phyloP scores from a whole-genome alignment of 331 rosid genomes.

The Acacia pycnantha region DNA sequence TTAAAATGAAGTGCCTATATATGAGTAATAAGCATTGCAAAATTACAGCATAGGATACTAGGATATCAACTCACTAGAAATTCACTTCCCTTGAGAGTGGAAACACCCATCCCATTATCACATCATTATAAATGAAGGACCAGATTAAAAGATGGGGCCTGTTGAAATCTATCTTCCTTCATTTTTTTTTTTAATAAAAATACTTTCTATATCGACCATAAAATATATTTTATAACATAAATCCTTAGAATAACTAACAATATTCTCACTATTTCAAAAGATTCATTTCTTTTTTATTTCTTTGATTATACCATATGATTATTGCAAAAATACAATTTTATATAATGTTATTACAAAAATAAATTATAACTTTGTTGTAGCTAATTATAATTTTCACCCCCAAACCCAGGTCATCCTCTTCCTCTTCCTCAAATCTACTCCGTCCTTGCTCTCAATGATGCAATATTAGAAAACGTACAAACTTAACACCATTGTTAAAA shows the following conservation, averaged over 20 bases:
- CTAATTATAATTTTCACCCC: neutral
- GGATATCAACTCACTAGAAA: neutral
- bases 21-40: neutral
- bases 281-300: neutral
- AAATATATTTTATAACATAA: too few species aligned
- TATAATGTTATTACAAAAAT: neutral
- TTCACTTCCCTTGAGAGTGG: neutral
- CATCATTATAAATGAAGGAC: neutral
- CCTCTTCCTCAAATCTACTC: neutral
- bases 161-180: neutral
- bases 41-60: neutral
- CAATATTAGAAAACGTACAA: neutral
- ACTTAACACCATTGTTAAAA: neutral
- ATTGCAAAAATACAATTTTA: neutral
- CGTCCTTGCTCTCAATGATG: neutral
- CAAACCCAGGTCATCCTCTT: neutral
- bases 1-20: neutral
- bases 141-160: neutral
- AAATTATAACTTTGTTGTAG: neutral
- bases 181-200: too few species aligned
- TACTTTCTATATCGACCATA: neutral
- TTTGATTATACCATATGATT: too few species aligned
- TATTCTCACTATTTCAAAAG: neutral
- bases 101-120: neutral
- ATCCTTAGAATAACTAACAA: neutral